These are phyloP conservation scores for Chlorella sp. DNA, from an alignment of 139 green algal species.

Conservation along the genomic window DNA sequence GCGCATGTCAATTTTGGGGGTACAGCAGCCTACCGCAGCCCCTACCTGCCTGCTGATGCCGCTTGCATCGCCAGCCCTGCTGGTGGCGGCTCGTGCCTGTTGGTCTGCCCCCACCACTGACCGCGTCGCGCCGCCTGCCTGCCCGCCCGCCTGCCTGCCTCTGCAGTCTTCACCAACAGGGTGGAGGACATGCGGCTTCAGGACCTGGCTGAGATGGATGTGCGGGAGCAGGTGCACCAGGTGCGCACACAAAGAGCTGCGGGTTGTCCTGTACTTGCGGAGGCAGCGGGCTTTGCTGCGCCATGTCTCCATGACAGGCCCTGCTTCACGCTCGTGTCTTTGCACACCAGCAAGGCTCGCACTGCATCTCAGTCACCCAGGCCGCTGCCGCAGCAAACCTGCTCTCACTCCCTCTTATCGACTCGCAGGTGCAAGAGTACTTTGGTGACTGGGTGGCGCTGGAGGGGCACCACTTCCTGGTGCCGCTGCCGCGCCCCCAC, in stretches of 20 bases:
- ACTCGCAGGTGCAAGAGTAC: conserved; percentile 75
- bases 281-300: too few species aligned
- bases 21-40: too few species aligned
- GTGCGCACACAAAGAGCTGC: conserved; percentile 39
- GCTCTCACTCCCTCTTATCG: not conserved
- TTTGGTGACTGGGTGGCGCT: conserved; percentile 91
- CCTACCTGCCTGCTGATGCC: not conserved
- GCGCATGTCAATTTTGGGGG: too few species aligned
- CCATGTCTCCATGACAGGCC: too few species aligned
- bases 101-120: too few species aligned
- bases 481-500: conserved; percentile 62
- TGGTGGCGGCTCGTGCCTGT: not conserved
- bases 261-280: too few species aligned
- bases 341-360: not conserved
- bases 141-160: not conserved
- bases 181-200: conserved; percentile 88
- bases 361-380: not conserved
- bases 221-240: conserved; percentile 69
- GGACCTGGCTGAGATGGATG: conserved; percentile 93
- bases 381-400: not conserved
- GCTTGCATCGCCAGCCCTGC: not conserved
- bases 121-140: too few species aligned
- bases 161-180: conserved; percentile 89
- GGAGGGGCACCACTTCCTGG: conserved; percentile 82
- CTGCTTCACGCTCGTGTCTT: too few species aligned